Percentiles rank a stretch among this genome's conserved stretches.
These are phyloP conservation scores for Aspergillus tanneri DNA, from an alignment of 2,329 filamentous ascomycete genomes.

Conservation along the genomic window DNA sequence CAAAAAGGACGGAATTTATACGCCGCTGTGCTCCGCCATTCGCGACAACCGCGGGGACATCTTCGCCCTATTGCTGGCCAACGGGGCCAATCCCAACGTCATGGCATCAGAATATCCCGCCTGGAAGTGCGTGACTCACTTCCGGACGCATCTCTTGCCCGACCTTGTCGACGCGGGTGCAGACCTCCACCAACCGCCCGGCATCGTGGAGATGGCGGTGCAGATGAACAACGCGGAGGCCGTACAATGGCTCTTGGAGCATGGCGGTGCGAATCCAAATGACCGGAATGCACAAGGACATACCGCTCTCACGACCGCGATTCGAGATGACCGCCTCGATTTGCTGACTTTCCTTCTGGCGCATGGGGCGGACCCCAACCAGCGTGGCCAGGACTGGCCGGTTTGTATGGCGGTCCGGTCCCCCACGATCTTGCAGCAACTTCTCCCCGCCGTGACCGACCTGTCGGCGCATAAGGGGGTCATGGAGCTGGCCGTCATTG, in stretches of 20 bases:
- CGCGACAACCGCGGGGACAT: slow-evolving; percentile 65
- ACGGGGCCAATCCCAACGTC: slow-evolving; percentile 54
- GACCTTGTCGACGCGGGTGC: slow-evolving; percentile 60
- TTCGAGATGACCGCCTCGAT: slow-evolving; percentile 59
- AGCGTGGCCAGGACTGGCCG: slow-evolving; percentile 69
- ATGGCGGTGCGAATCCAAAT: slow-evolving; percentile 58
- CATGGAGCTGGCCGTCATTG: slow-evolving; percentile 66
- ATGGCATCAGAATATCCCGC: slow-evolving; percentile 63
- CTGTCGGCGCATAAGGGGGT: slow-evolving; percentile 55
- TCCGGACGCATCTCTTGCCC: slow-evolving; percentile 61
- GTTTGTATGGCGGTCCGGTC: slow-evolving; percentile 66
- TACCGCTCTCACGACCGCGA: slow-evolving; percentile 66
- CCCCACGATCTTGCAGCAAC: slow-evolving; percentile 58
- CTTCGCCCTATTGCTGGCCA: slow-evolving; percentile 57
- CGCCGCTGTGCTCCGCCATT: slow-evolving; percentile 66
- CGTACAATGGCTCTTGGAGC: slow-evolving; percentile 60
- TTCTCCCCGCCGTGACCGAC: slow-evolving; percentile 53
- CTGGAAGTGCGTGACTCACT: slow-evolving; percentile 68
- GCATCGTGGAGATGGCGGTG: slow-evolving; percentile 66
- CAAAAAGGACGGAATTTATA: slow-evolving; percentile 66
- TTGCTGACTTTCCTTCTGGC: slow-evolving; percentile 60
- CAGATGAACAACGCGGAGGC: slow-evolving; percentile 61
- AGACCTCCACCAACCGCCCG: slow-evolving; percentile 59
- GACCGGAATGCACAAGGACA: slow-evolving; percentile 58
- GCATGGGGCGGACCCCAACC: slow-evolving; percentile 60